Evolutionary conservation across 441 rosid genomes (phyloP), one percentile per base, ranked within the genome.

Genomic region (Aleurites moluccanus): DNA sequence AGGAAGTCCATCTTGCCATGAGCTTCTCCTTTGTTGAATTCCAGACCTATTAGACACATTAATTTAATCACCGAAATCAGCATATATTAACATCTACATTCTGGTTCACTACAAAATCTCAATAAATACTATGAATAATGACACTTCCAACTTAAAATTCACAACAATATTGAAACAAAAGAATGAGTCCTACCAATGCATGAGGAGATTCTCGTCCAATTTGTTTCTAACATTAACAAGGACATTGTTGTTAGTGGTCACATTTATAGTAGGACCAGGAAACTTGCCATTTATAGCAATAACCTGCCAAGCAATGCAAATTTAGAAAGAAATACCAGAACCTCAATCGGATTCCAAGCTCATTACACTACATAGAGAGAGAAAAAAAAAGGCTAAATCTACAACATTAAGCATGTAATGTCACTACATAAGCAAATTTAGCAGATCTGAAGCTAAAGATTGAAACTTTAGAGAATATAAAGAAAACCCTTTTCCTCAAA

Each of bases 1-100:
- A 62, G 73, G 83, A 59, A 96, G 80, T 76, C 98, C 99, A 81
- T 96, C 99, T 88, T 92, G 99, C 99, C 99, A 96, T 8, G 98
- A 96, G 62, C 87, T 83, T 73, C 93, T 88, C 79, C 99, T 87
- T 75, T 90, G 92, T 72, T 93, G 92, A 82, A 95, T 78, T 73
- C 99, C 99, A 77, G 91, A 80, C 99, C 99, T 95, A 80, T 69
- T 14, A 69, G 2, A 81, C 11, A 72, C 74, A 78, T 30, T 56
- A 61, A 27, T 65, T 67, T 61, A 79, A 18, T 10, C 15, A 59
- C 15, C 3, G 20, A 67, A 67, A 60, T 61, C n/a, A 38, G 61
- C 6, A 75, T n/a, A 33, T 56, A 23, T 33, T 20, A 21, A 18
- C 61, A 21, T 23, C 42, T 64, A 38, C 8, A 27, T 10, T 33